Percentiles rank a stretch among this genome's conserved stretches.
Conservation (phyloP, 192 early-diverging fungal species). For the Coemansia sp. region DNA sequence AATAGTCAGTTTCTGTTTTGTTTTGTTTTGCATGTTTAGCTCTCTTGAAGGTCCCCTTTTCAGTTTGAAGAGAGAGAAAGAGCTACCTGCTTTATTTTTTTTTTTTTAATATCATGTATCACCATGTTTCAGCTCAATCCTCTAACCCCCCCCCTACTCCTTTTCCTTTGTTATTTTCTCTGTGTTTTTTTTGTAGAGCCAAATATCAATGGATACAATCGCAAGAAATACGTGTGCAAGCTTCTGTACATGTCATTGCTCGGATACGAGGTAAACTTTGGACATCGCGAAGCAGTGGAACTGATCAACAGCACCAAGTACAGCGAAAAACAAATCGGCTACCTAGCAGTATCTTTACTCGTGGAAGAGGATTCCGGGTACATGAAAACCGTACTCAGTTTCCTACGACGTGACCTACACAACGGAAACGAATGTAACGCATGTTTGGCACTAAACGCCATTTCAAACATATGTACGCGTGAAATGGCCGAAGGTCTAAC, state of each 20-base stretch:
- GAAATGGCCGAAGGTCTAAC: constrained; percentile 90
- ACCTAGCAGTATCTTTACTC: constrained; percentile 91
- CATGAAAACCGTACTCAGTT: constrained; percentile 79
- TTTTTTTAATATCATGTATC: too few species aligned
- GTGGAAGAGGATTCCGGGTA: constrained; percentile 86
- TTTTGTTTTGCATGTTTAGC: too few species aligned
- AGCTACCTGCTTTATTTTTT: too few species aligned
- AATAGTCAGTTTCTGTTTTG: neutral
- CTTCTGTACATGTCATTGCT: constrained; percentile 99
- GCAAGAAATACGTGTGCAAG: constrained; percentile 99
- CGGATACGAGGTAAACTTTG: constrained; percentile 98
- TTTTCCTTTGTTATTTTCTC: neutral
- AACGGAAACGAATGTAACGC: constrained; percentile 79
- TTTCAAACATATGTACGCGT: constrained; percentile 92
- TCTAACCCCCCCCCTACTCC: too few species aligned
- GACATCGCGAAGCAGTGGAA: constrained; percentile 94
- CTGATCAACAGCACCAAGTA: constrained; percentile 87
- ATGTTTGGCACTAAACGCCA: constrained; percentile 91
- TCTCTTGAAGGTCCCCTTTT: too few species aligned
- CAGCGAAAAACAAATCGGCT: constrained; percentile 99
- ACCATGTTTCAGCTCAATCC: too few species aligned
- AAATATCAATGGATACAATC: constrained; percentile 93
- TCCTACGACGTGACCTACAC: constrained; percentile 88
- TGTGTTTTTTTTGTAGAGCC: constrained; percentile 63
- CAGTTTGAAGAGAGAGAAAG: too few species aligned